Conservation (phyloP, 768 basidiomycete species). For the Coprinopsis marcescibilis region DNA sequence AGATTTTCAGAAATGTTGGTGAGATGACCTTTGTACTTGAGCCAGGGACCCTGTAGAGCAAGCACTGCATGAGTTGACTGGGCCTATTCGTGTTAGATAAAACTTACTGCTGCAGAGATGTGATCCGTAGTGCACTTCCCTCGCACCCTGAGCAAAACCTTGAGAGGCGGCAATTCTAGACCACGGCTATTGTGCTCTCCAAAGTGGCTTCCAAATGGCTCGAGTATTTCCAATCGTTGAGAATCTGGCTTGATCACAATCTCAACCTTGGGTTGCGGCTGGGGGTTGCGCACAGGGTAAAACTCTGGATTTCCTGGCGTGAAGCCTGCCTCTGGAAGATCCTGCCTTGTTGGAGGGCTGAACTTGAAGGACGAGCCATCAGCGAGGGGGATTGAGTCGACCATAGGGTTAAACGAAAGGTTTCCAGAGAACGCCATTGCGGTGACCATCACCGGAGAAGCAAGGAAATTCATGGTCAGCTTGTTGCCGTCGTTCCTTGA, state of each 20-base stretch:
- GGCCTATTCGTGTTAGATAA: not conserved
- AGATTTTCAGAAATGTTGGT: constrained; percentile 96
- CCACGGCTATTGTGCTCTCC: constrained; percentile 41
- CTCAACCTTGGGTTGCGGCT: constrained; percentile 68
- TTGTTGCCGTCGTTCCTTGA: constrained; percentile 95
- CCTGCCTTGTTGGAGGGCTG: constrained; percentile 73
- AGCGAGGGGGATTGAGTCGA: constrained; percentile 60
- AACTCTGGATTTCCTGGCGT: constrained; percentile 66
- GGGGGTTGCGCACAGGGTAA: constrained; percentile 71
- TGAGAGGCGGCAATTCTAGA: constrained; percentile 75
- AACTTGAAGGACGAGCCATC: constrained; percentile 83
- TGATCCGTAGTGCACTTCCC: constrained; percentile 99
- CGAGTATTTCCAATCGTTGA: constrained; percentile 78
- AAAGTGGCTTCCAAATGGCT: constrained; percentile 83
- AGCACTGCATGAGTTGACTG: constrained; percentile 4
- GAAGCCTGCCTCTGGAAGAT: constrained; percentile 82
- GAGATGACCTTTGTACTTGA: constrained; percentile 97
- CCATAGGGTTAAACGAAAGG: constrained; percentile 89
- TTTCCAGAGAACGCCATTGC: constrained; percentile 96
- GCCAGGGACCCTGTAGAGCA: constrained; percentile 88
- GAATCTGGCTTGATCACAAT: constrained; percentile 76
- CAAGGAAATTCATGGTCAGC: constrained; percentile 95
- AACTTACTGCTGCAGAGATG: constrained; percentile 85
- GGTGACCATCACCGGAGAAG: constrained; percentile 94
- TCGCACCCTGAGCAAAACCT: constrained; percentile 82